Evolutionary conservation across 306 rosid species (phyloP), one percentile per base, ranked within the genome.

Genomic region (Vicia villosa): DNA sequence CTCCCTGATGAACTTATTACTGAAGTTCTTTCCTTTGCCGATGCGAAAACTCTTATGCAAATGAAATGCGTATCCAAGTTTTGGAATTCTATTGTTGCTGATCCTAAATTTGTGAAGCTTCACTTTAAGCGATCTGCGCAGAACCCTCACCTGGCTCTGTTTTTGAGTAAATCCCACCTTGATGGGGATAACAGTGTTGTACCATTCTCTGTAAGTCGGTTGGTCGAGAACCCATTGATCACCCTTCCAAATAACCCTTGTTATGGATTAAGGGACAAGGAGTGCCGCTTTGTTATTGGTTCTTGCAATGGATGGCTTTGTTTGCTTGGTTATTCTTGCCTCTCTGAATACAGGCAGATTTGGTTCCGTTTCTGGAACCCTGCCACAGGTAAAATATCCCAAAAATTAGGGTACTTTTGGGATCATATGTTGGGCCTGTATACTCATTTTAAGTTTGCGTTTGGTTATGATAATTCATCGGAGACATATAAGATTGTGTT

Each of bases 261-360:
- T 26, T 56, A 13, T 56, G 38, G 62, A 56, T 56, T 56, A 28
- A 56, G 26, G 62, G 62, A 26, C 30, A 56, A 56, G 37, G 62
- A 56, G 2, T 56, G 62, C 6, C 20, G 19, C 10, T 56, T 13
- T 56, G 62, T 56, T 26, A 56, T 56, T 56, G 62, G 62, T 13
- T 56, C 62, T 56, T 56, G 62, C 3, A 56, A 56, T 56, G 62
- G 62, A 26, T 56, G 37, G 37, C 62, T 56, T 56, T 56, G 62
- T 26, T 24, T 56, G 10, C 62, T 56, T 6, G 62, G 62, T 26
- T 56, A 26, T 26, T 56, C 62, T 26, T 56, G 38, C 6, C n/a
- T 28, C 10, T 36, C 8, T 13, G 62, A 36, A 0, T 13, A 26
- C 30, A 26, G 62, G 7, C 19, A 26, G 17, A 24, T 56, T 20